A percentile compares a stretch with the other conserved stretches of the same genome.
phyloP scores from a whole-genome alignment of 768 basidiomycete genomes.

The Phylloporus sp. region DNA sequence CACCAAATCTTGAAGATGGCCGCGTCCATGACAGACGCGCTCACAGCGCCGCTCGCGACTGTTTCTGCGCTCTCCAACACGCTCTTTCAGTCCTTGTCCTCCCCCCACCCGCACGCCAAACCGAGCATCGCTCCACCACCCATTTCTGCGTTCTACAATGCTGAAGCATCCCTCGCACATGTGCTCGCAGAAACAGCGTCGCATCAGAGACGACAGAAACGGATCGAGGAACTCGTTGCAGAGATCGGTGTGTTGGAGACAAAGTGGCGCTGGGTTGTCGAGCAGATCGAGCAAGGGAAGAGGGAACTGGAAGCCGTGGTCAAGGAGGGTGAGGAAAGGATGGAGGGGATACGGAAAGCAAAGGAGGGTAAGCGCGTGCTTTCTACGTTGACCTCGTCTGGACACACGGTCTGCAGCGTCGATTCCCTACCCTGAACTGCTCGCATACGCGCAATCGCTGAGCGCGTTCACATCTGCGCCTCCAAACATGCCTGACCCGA shows the following conservation, averaged over 20 bases:
- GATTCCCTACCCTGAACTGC: constrained; percentile 77
- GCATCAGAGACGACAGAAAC: constrained; percentile 74
- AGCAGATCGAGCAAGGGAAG: constrained; percentile 61
- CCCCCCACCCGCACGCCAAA: constrained; percentile 41
- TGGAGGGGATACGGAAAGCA: constrained; percentile 66
- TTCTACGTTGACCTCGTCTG: not conserved
- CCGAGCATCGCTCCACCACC: constrained; percentile 41
- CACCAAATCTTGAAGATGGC: not conserved
- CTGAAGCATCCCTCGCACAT: constrained; percentile 60
- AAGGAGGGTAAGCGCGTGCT: constrained; percentile 51
- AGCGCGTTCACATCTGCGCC: constrained; percentile 87
- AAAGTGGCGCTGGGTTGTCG: constrained; percentile 66
- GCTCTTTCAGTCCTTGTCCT: constrained; percentile 71
- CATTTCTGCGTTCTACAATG: constrained; percentile 52
- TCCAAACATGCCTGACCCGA: constrained; percentile 78
- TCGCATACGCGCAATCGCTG: constrained; percentile 81
- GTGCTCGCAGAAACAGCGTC: constrained; percentile 62
- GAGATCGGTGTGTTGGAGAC: constrained; percentile 68
- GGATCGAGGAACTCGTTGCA: constrained; percentile 65
- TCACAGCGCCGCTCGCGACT: constrained; percentile 59
- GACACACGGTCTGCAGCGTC: constrained; percentile 44
- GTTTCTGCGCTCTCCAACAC: constrained; percentile 62
- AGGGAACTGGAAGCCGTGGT: constrained; percentile 66
- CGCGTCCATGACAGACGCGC: constrained; percentile 52
- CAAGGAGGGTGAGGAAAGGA: constrained; percentile 69